Evolutionary conservation across 129 eudicot species (phyloP).

Genomic region (Silybum marianum): DNA sequence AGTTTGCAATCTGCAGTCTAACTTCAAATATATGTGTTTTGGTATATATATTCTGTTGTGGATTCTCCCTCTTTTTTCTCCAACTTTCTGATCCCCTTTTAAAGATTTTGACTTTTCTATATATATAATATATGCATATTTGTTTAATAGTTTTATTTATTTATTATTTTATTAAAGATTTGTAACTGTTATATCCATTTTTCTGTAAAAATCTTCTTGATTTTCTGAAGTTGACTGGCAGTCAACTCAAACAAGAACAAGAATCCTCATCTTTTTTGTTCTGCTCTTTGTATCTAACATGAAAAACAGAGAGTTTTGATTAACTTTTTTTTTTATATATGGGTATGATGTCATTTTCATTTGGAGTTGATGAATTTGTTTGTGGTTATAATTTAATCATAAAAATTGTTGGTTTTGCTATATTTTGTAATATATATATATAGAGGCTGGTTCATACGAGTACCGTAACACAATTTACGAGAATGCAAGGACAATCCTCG

Average conservation of each 20-base stretch:
- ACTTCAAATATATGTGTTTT: background rate
- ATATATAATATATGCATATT: background rate
- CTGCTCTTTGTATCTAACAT: background rate
- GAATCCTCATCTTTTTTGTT: background rate
- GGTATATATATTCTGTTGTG: background rate
- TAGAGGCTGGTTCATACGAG: no score
- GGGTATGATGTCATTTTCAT: background rate
- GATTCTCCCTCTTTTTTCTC: background rate
- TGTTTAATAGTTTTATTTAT: background rate
- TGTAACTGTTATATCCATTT: no score
- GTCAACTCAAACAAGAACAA: background rate
- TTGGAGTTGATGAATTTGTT: background rate
- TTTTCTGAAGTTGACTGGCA: background rate
- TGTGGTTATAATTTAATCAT: background rate
- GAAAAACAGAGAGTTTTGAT: background rate
- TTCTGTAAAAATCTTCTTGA: background rate
- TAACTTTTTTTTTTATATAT: background rate
- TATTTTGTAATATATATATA: no score
- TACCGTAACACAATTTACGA: no score
- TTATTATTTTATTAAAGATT: no score
- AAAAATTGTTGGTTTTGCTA: background rate
- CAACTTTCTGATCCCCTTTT: background rate
- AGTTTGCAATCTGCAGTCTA: background rate
- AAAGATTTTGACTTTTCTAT: background rate
- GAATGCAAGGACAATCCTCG: no score